Percentiles rank a stretch among this genome's conserved stretches.
phyloP scores from a whole-genome alignment of 2,329 filamentous ascomycete species.

The Emmonsiellopsis sp. region DNA sequence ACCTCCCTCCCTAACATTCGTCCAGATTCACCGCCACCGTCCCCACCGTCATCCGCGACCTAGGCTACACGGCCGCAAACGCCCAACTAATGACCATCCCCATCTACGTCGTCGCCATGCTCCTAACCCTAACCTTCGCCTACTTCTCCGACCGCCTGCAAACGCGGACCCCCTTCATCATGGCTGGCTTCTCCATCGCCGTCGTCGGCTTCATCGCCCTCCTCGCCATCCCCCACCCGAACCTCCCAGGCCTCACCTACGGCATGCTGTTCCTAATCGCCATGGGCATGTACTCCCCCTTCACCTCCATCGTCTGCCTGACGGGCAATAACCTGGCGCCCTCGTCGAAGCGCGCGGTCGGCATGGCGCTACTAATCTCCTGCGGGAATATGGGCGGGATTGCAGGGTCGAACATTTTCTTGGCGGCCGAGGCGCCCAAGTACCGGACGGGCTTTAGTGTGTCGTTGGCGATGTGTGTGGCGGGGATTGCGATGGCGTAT shows the following conservation, averaged over 20 bases:
- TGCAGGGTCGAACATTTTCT: slow-evolving; percentile 26
- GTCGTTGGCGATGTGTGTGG: slow-evolving; percentile 20
- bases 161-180: slow-evolving; percentile 23
- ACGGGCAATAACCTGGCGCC: slow-evolving; percentile 25
- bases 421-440: slow-evolving; percentile 15
- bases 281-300: slow-evolving; percentile 9
- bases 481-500: slow-evolving; percentile 16
- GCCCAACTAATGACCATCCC: slow-evolving; percentile 26
- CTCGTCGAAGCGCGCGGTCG: slow-evolving; percentile 32
- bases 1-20: slow-evolving; percentile 3
- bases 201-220: slow-evolving; percentile 53
- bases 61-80: slow-evolving; percentile 18
- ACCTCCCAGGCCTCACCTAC: slow-evolving; percentile 9
- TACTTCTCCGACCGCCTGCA: slow-evolving; percentile 20
- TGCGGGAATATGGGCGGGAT: slow-evolving; percentile 31
- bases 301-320: slow-evolving; percentile 9
- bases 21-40: slow-evolving; percentile 16
- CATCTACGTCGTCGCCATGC: slow-evolving; percentile 18
- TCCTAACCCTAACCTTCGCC: slow-evolving; percentile 17
- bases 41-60: slow-evolving; percentile 19
- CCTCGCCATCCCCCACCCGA: slow-evolving; percentile 28
- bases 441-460: slow-evolving; percentile 27
- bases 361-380: slow-evolving; percentile 34
- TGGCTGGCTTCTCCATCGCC: slow-evolving; percentile 58
- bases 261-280: slow-evolving; percentile 11